phyloP scores from a whole-genome alignment of 2,329 filamentous ascomycete species.

The Penicillium vulpinum region DNA sequence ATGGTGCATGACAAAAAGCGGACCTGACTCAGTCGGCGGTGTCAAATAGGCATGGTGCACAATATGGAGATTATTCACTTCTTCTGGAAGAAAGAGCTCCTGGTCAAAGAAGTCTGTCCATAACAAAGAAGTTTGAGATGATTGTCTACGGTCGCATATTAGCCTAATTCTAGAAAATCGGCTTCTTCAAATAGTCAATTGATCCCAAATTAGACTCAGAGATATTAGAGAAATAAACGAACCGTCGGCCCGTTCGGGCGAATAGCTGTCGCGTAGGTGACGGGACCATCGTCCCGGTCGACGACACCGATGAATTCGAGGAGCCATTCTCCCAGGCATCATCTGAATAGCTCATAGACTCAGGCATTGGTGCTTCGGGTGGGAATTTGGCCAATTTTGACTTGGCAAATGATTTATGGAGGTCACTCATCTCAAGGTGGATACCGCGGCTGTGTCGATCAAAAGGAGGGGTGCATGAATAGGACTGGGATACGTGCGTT shows the following conservation, averaged over 20 bases:
- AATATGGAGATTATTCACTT: conserved; percentile 47
- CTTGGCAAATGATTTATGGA: conserved; percentile 77
- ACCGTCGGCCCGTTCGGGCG: conserved; percentile 66
- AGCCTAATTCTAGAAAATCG: not conserved
- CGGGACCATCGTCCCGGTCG: conserved; percentile 86
- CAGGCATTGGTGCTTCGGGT: conserved; percentile 54
- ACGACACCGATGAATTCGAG: conserved; percentile 81
- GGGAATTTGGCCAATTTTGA: conserved; percentile 66
- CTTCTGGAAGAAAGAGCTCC: conserved; percentile 68
- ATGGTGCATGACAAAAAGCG: conserved; percentile 91
- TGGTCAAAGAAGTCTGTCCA: conserved; percentile 93
- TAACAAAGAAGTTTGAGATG: conserved; percentile 63
- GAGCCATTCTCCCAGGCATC: conserved; percentile 61
- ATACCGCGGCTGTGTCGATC: conserved; percentile 7
- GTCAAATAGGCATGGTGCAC: conserved; percentile 85
- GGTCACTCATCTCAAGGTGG: conserved; percentile 66
- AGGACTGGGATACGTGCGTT: not conserved
- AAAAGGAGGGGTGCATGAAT: not conserved
- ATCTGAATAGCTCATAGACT: conserved; percentile 36
- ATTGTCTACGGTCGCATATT: conserved; percentile 16
- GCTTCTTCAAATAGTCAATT: not conserved
- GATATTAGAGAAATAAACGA: conserved; percentile 30
- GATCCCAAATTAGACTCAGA: not conserved
- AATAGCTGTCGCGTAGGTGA: conserved; percentile 72
- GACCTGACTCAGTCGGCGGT: conserved; percentile 69